Base-by-base conservation (phyloP, 768 basidiomycete genomes). In the Agrocybe pediades region DNA sequence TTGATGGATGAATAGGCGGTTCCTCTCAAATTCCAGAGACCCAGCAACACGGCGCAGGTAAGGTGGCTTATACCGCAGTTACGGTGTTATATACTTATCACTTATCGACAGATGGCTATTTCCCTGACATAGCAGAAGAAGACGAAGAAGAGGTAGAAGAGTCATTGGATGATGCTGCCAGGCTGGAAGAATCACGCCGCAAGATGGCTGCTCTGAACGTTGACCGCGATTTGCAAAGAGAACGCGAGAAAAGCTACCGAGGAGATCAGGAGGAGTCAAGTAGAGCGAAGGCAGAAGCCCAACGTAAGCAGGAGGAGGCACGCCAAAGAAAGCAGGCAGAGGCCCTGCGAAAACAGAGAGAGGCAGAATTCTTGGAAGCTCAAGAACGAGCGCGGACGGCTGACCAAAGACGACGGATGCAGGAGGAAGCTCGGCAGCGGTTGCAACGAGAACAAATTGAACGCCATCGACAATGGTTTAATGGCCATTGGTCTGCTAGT, bases 401-500 rank as follows among this genome's bases (percentile, higher is more conserved):
- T 4, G 33, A 36, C 13, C 33, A 36, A 3, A 36, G 11, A 13
- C 33, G 33, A 36, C 3, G 33, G 41, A 57, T 44, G 30, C 58
- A 66, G 57, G 53, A 63, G 52, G 56, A 65, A 46, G 48, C 53
- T 46, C 62, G 58, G 56, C 58, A 64, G 49, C 61, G 62, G 55
- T 61, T 62, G 15, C 51, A 53, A 29, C 56, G 61, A 50, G 67
- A 71, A 52, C 61, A 62, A 41, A 70, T 70, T 26, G 71, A 71
- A 45, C 78, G 81, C 49, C 75, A 82, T 50, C 75, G 79, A 40
- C 75, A 79, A 46, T 89, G 84, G 85, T 71, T 76, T 16, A 73
- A 71, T 17, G 86, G 85, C 1, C 70, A 69, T 0, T 93, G 91
- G 89, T 85, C 82, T 2, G 65, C 73, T 8, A 72, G 75, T 51